phyloP scores from a whole-genome alignment of 345 rosid species.

The Lepidium aucheri region DNA sequence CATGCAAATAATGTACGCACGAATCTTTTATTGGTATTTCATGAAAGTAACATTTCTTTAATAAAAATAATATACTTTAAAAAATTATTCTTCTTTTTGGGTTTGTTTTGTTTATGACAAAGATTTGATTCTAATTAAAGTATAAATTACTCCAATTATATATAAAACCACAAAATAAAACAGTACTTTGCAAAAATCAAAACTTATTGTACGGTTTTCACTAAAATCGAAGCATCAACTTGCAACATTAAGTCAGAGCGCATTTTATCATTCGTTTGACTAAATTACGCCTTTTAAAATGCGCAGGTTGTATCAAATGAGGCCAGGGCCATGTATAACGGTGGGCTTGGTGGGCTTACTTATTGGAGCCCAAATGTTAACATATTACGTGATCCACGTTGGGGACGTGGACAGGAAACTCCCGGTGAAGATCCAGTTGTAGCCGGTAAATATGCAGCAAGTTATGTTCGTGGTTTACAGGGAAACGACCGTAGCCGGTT shows the following conservation, averaged over 20 bases:
- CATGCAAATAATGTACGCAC: conserved; percentile 23
- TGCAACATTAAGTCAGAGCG: conserved; percentile 5
- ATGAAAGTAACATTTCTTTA: neutral
- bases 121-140: conserved; percentile 13
- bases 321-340: conserved; percentile 66
- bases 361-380: conserved; percentile 83
- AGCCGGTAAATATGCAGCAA: conserved; percentile 64
- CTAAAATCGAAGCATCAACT: conserved; percentile 14
- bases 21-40: conserved; percentile 16
- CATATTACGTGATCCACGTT: conserved; percentile 75
- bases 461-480: conserved; percentile 72
- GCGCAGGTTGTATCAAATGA: conserved; percentile 71
- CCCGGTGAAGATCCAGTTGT: conserved; percentile 86
- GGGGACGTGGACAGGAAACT: conserved; percentile 94
- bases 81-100: conserved; percentile 1
- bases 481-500: conserved; percentile 49
- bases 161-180: neutral
- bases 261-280: neutral
- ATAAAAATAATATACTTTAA: neutral
- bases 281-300: neutral
- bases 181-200: neutral
- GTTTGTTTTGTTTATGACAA: conserved; percentile 13
- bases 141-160: neutral
- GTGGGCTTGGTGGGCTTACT: conserved; percentile 63
- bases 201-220: neutral